phyloP scores from a whole-genome alignment of 2,329 filamentous ascomycete genomes.

The Ophiocordyceps camponoti-floridani region DNA sequence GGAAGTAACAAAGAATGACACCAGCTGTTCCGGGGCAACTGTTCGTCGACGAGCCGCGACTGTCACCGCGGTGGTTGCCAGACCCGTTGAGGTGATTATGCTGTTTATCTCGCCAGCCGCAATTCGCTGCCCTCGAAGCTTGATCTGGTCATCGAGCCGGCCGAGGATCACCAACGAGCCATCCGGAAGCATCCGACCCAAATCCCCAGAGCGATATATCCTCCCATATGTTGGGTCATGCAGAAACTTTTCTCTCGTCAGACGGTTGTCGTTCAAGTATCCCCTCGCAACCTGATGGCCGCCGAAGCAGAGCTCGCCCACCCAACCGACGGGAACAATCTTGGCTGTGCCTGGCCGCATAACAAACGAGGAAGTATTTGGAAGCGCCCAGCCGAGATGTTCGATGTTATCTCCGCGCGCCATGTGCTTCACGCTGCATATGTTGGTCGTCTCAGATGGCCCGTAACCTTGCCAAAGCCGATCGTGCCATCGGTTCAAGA shows the following conservation, averaged over 20 bases:
- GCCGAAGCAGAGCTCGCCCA: constrained; percentile 76
- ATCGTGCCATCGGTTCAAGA: constrained; percentile 50
- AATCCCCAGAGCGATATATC: constrained; percentile 68
- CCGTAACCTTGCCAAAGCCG: constrained; percentile 69
- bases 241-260: constrained; percentile 51
- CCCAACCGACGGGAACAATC: constrained; percentile 47
- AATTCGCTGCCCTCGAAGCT: constrained; percentile 63
- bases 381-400: constrained; percentile 59
- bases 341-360: constrained; percentile 25
- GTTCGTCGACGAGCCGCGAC: constrained; percentile 31
- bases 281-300: constrained; percentile 65
- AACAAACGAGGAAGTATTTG: constrained; percentile 61
- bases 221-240: constrained; percentile 49
- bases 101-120: constrained; percentile 62
- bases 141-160: constrained; percentile 63
- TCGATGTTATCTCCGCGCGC: constrained; percentile 38
- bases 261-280: constrained; percentile 47
- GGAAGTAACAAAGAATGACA: constrained; percentile 48
- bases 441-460: constrained; percentile 74
- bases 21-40: constrained; percentile 32
- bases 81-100: constrained; percentile 30
- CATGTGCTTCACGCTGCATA: constrained; percentile 60
- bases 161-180: constrained; percentile 58
- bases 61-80: constrained; percentile 44
- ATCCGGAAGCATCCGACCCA: constrained; percentile 62